Evolutionary conservation across 441 rosid genomes (phyloP), one percentile per base, ranked within the genome.

Genomic region (Gossypium davidsonii): DNA sequence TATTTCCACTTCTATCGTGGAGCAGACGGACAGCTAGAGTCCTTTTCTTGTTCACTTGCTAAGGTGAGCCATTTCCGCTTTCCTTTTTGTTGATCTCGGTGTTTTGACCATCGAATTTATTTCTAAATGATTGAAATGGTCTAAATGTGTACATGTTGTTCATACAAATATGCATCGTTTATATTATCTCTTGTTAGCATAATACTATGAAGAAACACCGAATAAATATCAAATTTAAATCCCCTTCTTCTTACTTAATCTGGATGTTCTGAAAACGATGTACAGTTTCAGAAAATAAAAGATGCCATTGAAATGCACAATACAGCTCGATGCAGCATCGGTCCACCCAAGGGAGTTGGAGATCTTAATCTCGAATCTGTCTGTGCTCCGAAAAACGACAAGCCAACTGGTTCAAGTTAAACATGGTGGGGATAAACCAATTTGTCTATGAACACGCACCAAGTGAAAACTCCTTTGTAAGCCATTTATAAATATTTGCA

Each of bases 241-340:
- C 44, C 39, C 14, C 15, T 61, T 3, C 0, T 17, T 28, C 28
- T 7, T 18, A 63, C 25, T 48, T 67, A 25, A 9, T 7, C 44
- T 68, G 2, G 4, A 53, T 49, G 52, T 51, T 67, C 56, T 28
- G 28, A 26, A 73, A 70, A 63, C 17, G 17, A 9, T 78, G 23
- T 74, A 77, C 97, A 94, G 97, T 94, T 94, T 83, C 98, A 92
- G 79, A 94, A 91, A 81, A 90, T 94, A 74, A 94, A 94, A 83
- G 97, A 89, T 69, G 97, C 93, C 4, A 89, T 92, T 34, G 70
- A 79, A 82, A 80, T 69, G 79, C 98, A 94, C 85, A 82, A 81
- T 77, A 81, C 91, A 0, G 87, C 70, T 7, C 90, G 84, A 48
- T 82, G 87, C 89, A 85, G 93, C 85, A 75, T 79, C 0, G 84